Conservation (phyloP, 2,329 filamentous ascomycete species). For the Cladophialophora carrionii region DNA sequence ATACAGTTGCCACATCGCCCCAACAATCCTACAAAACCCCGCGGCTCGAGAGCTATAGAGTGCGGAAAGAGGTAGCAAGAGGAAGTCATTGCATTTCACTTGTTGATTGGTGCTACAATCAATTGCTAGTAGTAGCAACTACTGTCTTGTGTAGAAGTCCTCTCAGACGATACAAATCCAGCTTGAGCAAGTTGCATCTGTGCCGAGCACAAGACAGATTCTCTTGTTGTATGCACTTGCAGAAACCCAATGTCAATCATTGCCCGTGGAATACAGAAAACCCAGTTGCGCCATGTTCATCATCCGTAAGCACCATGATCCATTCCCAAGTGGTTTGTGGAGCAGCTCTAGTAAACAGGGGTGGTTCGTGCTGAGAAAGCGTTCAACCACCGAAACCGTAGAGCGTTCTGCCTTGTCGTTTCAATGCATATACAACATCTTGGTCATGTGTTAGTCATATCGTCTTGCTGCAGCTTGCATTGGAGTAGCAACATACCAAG, state of each 20-base stretch:
- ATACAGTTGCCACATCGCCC: background rate
- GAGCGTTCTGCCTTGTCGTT: slow-evolving; percentile 71
- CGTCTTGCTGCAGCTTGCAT: background rate
- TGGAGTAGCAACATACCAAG: slow-evolving; percentile 43
- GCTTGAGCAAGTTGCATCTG: slow-evolving; percentile 18
- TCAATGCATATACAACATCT: slow-evolving; percentile 69
- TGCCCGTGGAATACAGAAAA: slow-evolving; percentile 24
- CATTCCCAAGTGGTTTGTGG: slow-evolving; percentile 22
- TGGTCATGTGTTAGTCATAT: slow-evolving; percentile 12
- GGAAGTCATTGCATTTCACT: slow-evolving; percentile 5
- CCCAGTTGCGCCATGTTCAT: slow-evolving; percentile 29
- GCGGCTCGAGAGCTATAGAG: background rate
- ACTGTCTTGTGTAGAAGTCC: slow-evolving; percentile 19
- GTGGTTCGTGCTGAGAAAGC: slow-evolving; percentile 20
- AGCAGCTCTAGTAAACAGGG: slow-evolving; percentile 18
- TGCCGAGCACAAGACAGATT: slow-evolving; percentile 22
- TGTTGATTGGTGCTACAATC: slow-evolving; percentile 21
- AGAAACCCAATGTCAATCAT: slow-evolving; percentile 20
- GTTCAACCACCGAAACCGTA: slow-evolving; percentile 78
- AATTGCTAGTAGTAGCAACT: slow-evolving; percentile 16
- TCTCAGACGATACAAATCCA: slow-evolving; percentile 19
- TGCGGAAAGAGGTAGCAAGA: background rate
- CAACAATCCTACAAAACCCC: background rate
- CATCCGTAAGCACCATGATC: slow-evolving; percentile 33
- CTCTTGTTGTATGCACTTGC: background rate